Percentiles rank a stretch among this genome's conserved stretches.
Conservation (phyloP, 352 stramenopile species). For the Phytophthora hibernalis region DNA sequence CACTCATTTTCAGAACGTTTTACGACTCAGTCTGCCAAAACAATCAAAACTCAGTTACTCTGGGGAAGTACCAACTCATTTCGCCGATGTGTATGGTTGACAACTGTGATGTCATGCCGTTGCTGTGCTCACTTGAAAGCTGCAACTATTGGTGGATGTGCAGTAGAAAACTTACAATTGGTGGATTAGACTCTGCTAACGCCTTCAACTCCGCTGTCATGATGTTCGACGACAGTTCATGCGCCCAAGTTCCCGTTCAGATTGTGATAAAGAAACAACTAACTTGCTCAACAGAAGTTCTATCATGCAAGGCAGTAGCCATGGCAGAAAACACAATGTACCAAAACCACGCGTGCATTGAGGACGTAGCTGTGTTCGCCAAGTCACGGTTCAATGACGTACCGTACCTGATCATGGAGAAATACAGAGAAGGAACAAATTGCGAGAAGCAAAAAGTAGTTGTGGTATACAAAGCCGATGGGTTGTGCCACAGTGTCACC, state of each 20-base stretch:
- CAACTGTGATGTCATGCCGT: not conserved
- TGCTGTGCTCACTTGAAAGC: not conserved
- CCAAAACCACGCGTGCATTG: conserved; percentile 1
- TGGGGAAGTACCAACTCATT: not conserved
- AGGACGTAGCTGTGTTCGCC: not conserved
- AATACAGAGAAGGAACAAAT: not conserved
- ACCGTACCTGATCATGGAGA: conserved; percentile 16
- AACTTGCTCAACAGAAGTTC: not conserved
- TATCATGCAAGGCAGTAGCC: not conserved
- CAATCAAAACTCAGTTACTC: not conserved
- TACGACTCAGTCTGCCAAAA: not conserved
- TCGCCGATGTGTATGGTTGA: not conserved
- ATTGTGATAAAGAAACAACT: conserved; percentile 3
- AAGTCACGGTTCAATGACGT: not conserved
- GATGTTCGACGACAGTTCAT: not conserved
- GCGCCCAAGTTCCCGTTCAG: not conserved
- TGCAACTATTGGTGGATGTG: not conserved
- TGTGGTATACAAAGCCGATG: conserved; percentile 12
- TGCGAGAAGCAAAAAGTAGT: not conserved
- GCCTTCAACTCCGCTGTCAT: not conserved
- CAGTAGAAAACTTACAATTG: not conserved
- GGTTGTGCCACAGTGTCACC: conserved; percentile 1
- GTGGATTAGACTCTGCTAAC: not conserved
- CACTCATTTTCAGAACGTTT: conserved; percentile 1
- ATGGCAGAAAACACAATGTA: conserved; percentile 1